Percentiles rank a stretch among this genome's conserved stretches.
These are phyloP conservation scores for Solanum boliviense DNA, from an alignment of 257 asterid species.

Conservation along the genomic window DNA sequence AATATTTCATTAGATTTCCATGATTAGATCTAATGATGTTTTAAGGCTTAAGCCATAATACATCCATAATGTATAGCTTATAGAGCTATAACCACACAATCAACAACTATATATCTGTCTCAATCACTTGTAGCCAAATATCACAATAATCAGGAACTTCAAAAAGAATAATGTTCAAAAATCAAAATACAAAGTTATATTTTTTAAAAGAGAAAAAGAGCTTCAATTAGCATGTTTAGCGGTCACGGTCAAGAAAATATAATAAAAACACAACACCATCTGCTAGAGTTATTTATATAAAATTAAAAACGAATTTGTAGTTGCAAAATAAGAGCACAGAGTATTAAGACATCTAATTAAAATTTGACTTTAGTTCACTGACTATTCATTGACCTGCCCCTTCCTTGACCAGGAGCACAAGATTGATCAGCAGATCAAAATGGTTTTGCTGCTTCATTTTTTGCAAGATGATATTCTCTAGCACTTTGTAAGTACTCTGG, in stretches of 20 bases:
- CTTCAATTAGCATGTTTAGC: background rate
- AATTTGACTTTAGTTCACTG: background rate
- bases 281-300: background rate
- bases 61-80: too few species aligned
- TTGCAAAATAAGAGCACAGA: background rate
- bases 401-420: background rate
- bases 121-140: too few species aligned
- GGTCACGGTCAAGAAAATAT: background rate
- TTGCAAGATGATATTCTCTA: constrained; percentile 42
- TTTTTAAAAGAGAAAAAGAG: background rate
- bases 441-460: constrained; percentile 25
- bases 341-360: background rate
- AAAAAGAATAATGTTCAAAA: background rate
- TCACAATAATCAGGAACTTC: too few species aligned
- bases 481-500: constrained; percentile 64
- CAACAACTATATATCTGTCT: too few species aligned
- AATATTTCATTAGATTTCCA: too few species aligned
- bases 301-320: background rate
- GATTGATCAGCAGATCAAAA: constrained; percentile 10
- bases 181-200: background rate
- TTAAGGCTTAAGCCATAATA: too few species aligned
- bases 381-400: background rate
- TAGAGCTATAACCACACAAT: too few species aligned
- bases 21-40: too few species aligned
- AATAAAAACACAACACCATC: background rate